Evolutionary conservation across 768 basidiomycete genomes (phyloP).

Genomic region (Suillus variegatus): DNA sequence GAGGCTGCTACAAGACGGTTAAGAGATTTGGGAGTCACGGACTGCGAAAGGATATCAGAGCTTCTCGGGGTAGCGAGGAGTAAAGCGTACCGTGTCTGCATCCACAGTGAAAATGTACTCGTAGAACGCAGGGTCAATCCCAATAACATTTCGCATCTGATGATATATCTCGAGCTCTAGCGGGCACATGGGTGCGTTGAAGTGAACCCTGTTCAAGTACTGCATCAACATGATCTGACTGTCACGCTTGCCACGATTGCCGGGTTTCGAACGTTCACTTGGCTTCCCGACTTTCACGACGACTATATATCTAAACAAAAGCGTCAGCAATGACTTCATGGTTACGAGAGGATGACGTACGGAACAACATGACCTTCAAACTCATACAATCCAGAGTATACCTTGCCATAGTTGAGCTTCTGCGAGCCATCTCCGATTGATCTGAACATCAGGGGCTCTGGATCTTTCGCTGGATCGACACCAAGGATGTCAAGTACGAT

Average conservation of each 20-base stretch:
- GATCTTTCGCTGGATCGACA: constrained; percentile 62
- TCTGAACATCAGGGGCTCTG: constrained; percentile 67
- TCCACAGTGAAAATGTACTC: constrained; percentile 75
- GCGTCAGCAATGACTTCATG: constrained; percentile 3
- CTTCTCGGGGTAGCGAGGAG: not conserved
- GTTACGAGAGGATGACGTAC: constrained; percentile 32
- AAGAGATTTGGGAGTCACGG: constrained; percentile 63
- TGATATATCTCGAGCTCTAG: constrained; percentile 72
- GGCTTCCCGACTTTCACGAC: constrained; percentile 69
- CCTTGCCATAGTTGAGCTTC: constrained; percentile 69
- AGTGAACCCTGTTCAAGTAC: constrained; percentile 70
- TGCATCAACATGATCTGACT: constrained; percentile 68
- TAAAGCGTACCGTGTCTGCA: constrained; percentile 57
- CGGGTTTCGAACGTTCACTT: constrained; percentile 62
- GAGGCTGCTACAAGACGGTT: constrained; percentile 67
- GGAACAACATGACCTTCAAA: constrained; percentile 72
- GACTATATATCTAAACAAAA: constrained; percentile 51
- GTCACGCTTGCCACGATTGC: constrained; percentile 70
- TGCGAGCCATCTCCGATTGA: constrained; percentile 68
- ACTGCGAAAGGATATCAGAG: constrained; percentile 36
- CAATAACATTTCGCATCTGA: constrained; percentile 75
- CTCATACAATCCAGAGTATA: constrained; percentile 72
- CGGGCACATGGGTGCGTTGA: constrained; percentile 65
- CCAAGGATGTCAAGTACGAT: constrained; percentile 70
- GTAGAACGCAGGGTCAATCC: constrained; percentile 75